These are phyloP conservation scores for Orbilia oligospora DNA, from an alignment of 2,329 filamentous ascomycete species.

Conservation along the genomic window DNA sequence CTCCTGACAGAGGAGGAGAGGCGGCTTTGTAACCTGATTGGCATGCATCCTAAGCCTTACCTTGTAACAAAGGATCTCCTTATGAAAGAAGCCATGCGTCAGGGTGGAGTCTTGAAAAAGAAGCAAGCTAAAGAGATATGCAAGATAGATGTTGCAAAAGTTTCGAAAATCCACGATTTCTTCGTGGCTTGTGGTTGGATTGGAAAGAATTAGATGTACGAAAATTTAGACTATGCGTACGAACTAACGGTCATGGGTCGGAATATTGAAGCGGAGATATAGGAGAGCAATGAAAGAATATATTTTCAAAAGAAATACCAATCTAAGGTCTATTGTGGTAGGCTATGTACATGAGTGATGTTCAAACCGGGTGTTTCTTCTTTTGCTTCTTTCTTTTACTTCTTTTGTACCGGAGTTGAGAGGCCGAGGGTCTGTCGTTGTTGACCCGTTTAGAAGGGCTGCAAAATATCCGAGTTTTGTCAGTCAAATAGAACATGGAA, in stretches of 20 bases:
- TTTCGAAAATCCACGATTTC: constrained; percentile 90
- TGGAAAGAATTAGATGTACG: constrained; percentile 77
- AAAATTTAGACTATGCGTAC: not conserved
- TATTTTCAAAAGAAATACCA: not conserved
- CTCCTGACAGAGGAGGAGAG: constrained; percentile 86
- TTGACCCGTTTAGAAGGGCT: constrained; percentile 30
- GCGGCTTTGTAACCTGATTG: constrained; percentile 85
- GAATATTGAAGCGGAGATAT: not conserved
- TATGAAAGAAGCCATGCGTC: constrained; percentile 90
- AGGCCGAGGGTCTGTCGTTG: not conserved
- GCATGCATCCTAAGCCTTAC: constrained; percentile 94
- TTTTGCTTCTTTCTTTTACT: no score
- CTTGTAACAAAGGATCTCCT: constrained; percentile 93
- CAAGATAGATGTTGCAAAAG: constrained; percentile 85
- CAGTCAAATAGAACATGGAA: not conserved
- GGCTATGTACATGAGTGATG: constrained; percentile 17
- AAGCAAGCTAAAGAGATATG: constrained; percentile 92
- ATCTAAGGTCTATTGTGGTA: not conserved
- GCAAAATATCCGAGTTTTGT: not conserved
- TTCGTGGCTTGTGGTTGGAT: constrained; percentile 95
- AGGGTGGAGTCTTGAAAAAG: constrained; percentile 90
- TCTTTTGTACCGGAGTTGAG: not conserved
- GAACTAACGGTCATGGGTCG: not conserved
- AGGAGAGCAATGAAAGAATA: not conserved
- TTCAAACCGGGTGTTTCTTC: not conserved